phyloP scores from a whole-genome alignment of 2,329 filamentous ascomycete species.

The Aspergillus sp. region DNA sequence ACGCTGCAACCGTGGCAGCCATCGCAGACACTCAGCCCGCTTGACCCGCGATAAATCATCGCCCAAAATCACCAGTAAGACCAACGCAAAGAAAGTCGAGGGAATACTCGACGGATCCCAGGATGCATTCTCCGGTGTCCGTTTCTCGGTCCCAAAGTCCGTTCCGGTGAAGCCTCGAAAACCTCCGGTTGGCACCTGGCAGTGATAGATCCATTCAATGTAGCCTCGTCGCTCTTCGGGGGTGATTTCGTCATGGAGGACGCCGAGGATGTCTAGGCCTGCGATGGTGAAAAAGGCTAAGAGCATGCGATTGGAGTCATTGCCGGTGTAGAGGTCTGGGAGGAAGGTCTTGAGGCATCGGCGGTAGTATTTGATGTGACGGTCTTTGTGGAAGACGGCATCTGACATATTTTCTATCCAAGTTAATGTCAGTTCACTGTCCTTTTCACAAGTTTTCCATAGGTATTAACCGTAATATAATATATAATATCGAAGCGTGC shows the following conservation, averaged over 20 bases:
- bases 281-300: constrained; percentile 85
- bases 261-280: constrained; percentile 71
- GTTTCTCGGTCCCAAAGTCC: constrained; percentile 42
- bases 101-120: constrained; percentile 79
- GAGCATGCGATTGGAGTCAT: constrained; percentile 84
- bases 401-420: constrained; percentile 3
- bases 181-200: constrained; percentile 78
- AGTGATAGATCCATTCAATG: constrained; percentile 72
- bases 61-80: constrained; percentile 61
- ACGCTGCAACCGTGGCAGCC: constrained; percentile 71
- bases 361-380: constrained; percentile 86
- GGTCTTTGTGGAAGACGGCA: constrained; percentile 41
- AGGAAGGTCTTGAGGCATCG: constrained; percentile 77
- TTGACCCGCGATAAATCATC: constrained; percentile 61
- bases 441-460: constrained; percentile 14
- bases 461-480: background rate
- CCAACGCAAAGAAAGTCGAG: constrained; percentile 81
- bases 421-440: background rate
- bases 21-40: constrained; percentile 59
- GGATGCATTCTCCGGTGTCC: constrained; percentile 46
- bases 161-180: constrained; percentile 80
- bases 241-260: constrained; percentile 50
- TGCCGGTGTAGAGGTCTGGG: constrained; percentile 74
- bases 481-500: background rate
- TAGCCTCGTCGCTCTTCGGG: constrained; percentile 50